Conservation (phyloP, 371 early-diverging fungal genomes). For the Chytridium lagenaria region DNA sequence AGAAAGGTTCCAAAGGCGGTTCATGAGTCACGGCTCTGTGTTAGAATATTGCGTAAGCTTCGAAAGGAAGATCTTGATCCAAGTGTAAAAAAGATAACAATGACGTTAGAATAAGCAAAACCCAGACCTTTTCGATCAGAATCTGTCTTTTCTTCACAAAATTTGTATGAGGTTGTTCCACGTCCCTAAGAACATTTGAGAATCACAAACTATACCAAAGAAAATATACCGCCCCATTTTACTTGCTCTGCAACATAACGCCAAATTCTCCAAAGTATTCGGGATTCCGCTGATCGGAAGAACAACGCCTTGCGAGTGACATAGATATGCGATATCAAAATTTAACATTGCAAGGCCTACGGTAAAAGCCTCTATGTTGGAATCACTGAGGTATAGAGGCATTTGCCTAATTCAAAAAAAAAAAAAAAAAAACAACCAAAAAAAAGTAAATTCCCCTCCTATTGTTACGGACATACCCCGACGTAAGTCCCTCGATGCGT, state of each 20-base stretch:
- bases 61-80: neutral
- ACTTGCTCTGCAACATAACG: conserved; percentile 68
- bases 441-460: no score
- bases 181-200: conserved; percentile 15
- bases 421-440: no score
- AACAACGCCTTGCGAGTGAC: conserved; percentile 79
- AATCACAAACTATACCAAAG: neutral
- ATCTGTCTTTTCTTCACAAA: neutral
- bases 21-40: neutral
- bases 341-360: conserved; percentile 83
- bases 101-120: neutral
- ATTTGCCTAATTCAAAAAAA: conserved; percentile 45
- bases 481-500: neutral
- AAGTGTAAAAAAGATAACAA: neutral
- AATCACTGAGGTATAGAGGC: conserved; percentile 64
- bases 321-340: conserved; percentile 84
- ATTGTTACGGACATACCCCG: neutral
- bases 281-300: conserved; percentile 66
- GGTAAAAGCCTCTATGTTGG: conserved; percentile 44
- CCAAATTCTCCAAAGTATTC: conserved; percentile 77
- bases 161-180: neutral
- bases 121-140: neutral
- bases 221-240: conserved; percentile 65
- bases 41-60: neutral
- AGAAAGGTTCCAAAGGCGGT: neutral